Evolutionary conservation across 176 grass and related monocot species (phyloP), one percentile per base, ranked within the genome.

Genomic region (Zizania latifolia): DNA sequence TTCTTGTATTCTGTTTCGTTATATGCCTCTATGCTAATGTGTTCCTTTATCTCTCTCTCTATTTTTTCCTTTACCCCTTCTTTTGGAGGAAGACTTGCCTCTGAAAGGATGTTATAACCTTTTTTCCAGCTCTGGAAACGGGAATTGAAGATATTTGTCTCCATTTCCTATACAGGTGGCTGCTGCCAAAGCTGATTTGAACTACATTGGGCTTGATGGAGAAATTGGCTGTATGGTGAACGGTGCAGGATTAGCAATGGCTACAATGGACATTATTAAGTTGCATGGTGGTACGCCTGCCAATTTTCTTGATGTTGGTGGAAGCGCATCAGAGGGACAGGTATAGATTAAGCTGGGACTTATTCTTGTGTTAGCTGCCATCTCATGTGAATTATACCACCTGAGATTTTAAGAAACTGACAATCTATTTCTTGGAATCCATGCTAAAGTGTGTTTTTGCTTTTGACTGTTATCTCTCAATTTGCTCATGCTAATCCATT

Each of bases 201-300:
- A 99, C 85, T 99, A 99, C 74, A 99, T 92, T 62, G 96, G 96
- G 65, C 88, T 99, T 73, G 96, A 99, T 82, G 96, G 92, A 81
- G 96, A 95, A 82, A 99, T 99, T 79, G 96, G 96, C 71, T 99
- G 96, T 85, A 99, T 99, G 96, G 96, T 99, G 45, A 99, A 99
- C 61, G 96, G 96, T 84, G 96, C 96, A 70, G 96, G 96, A 77
- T 83, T 99, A 69, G 96, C 96, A 48, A 99, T 99, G 96, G 96
- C 96, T 77, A 99, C 96, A 1, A 99, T 99, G 96, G 96, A 99
- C 55, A 99, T 99, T 71, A 99, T 99, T 71, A 99, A 99, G 82
- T 79, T 95, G 72, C 96, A 99, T 82, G 96, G 96, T 48, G 96
- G 96, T 71, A 99, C 96, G 50, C 92, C 96, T 70, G 96, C 96